phyloP scores from a whole-genome alignment of 495 filamentous ascomycete genomes.

The Hypomontagnella submonticulosa region DNA sequence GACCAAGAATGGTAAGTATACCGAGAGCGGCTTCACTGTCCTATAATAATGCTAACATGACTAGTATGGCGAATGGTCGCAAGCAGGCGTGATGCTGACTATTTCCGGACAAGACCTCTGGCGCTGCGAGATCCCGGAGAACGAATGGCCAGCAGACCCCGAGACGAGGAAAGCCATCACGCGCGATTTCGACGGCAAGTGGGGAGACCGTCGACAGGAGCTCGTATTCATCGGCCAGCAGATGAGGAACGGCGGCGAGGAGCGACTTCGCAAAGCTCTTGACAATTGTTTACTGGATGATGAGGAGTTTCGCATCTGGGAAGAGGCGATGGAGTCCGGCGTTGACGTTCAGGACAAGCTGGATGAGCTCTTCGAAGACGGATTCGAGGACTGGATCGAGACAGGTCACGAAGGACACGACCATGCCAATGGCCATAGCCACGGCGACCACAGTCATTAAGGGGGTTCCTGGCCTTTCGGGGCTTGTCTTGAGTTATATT shows the following conservation, averaged over 20 bases:
- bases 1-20: conserved; percentile 25
- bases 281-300: conserved; percentile 64
- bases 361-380: conserved; percentile 62
- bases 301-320: conserved; percentile 62
- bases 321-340: conserved; percentile 59
- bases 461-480: too few relatives aligned
- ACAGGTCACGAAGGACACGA: conserved; percentile 55
- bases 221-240: conserved; percentile 69
- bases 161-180: conserved; percentile 35
- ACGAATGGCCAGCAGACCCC: conserved; percentile 51
- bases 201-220: conserved; percentile 70
- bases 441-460: conserved; percentile 22
- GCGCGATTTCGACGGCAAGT: conserved; percentile 53
- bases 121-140: conserved; percentile 61
- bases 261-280: conserved; percentile 54
- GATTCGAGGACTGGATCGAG: conserved; percentile 67
- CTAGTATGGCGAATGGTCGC: conserved; percentile 66
- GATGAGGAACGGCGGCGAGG: conserved; percentile 49
- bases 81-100: conserved; percentile 69
- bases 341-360: conserved; percentile 51
- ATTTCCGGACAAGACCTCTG: conserved; percentile 63
- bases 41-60: conserved; percentile 50
- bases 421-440: conserved; percentile 34
- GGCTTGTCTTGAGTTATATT: too few relatives aligned
- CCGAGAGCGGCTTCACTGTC: not conserved